phyloP scores from a whole-genome alignment of 2,329 filamentous ascomycete genomes.

The Arthrobotrys iridis region DNA sequence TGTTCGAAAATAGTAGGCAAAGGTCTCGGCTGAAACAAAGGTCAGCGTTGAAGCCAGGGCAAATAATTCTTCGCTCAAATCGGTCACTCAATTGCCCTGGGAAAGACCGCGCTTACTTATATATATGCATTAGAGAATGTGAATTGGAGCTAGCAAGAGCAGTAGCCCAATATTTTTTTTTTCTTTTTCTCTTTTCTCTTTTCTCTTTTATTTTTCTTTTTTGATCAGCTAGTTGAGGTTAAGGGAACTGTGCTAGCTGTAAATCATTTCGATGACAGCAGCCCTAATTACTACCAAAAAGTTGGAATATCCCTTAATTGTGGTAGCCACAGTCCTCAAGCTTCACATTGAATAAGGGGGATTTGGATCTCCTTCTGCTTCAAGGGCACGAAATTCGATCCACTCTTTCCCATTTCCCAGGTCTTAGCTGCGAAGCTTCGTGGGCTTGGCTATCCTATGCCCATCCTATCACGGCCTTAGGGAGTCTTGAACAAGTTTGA shows the following conservation, averaged over 20 bases:
- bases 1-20: conserved; percentile 18
- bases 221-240: background rate
- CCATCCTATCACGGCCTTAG: conserved; percentile 5
- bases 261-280: background rate
- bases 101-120: background rate
- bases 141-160: background rate
- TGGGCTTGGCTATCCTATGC: conserved; percentile 24
- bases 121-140: background rate
- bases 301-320: conserved; percentile 6
- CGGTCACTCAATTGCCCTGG: background rate
- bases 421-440: conserved; percentile 16
- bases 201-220: no score
- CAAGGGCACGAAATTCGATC: conserved; percentile 17
- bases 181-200: no score
- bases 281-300: no score
- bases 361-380: conserved; percentile 12
- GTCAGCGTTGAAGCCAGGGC: conserved; percentile 26
- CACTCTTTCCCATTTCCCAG: conserved; percentile 17
- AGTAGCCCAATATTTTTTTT: background rate
- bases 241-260: background rate
- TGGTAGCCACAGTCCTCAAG: background rate
- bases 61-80: background rate
- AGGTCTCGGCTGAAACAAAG: conserved; percentile 36
- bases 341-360: conserved; percentile 8
- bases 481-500: background rate